phyloP scores from a whole-genome alignment of 768 basidiomycete genomes.

The Russula ochroleuca region DNA sequence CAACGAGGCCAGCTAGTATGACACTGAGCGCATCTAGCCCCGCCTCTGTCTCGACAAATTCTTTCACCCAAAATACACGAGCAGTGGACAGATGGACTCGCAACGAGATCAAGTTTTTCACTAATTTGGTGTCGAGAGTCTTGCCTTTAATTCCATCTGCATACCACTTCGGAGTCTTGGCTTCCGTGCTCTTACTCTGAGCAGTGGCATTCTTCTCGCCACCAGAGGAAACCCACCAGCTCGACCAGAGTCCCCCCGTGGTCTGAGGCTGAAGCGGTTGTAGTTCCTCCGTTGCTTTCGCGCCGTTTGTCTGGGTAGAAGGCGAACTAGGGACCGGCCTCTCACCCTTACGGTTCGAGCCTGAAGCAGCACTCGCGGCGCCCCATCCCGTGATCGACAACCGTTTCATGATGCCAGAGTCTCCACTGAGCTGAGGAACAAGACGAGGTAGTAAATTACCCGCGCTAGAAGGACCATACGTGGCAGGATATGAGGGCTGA shows the following conservation, averaged over 20 bases:
- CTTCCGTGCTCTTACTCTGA: slow-evolving; percentile 35
- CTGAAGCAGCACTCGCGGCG: slow-evolving; percentile 34
- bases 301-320: slow-evolving; percentile 6
- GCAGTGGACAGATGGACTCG: slow-evolving; percentile 85
- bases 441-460: slow-evolving; percentile 57
- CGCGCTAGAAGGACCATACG: slow-evolving; percentile 58
- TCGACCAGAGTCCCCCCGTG: slow-evolving; percentile 73
- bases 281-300: slow-evolving; percentile 17
- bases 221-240: slow-evolving; percentile 72
- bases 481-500: slow-evolving; percentile 43
- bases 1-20: slow-evolving; percentile 57
- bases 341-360: slow-evolving; percentile 37
- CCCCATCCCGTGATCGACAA: slow-evolving; percentile 66
- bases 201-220: slow-evolving; percentile 40
- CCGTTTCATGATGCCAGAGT: slow-evolving; percentile 59
- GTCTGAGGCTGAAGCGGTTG: slow-evolving; percentile 53
- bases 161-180: slow-evolving; percentile 56
- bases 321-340: slow-evolving; percentile 35
- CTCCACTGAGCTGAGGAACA: slow-evolving; percentile 73
- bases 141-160: slow-evolving; percentile 58
- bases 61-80: slow-evolving; percentile 68
- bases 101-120: slow-evolving; percentile 75
- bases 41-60: slow-evolving; percentile 61
- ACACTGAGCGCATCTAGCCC: slow-evolving; percentile 63
- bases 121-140: slow-evolving; percentile 53